These are phyloP conservation scores for Yarrowia divulgata DNA, from an alignment of 805 yeast species.

Conservation along the genomic window DNA sequence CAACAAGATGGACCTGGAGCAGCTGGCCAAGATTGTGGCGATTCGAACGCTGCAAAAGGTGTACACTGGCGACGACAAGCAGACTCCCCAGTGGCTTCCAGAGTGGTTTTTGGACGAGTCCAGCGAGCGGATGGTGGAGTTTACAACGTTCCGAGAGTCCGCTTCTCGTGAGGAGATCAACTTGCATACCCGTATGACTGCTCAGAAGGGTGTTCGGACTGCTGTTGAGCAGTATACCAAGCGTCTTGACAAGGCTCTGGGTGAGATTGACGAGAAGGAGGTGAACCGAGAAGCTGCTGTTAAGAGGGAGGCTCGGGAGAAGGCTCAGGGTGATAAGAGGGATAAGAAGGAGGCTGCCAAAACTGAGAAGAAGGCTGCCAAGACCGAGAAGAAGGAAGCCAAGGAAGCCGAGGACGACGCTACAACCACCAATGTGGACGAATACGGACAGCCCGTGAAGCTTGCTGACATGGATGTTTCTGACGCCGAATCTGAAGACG, in stretches of 20 bases:
- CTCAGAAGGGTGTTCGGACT: slow-evolving; percentile 42
- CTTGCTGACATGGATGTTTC: slow-evolving; percentile 44
- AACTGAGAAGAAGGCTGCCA: neutral
- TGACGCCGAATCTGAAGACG: slow-evolving; percentile 50
- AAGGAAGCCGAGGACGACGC: no score
- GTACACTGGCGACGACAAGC: slow-evolving; percentile 36
- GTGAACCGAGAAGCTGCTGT: slow-evolving; percentile 4
- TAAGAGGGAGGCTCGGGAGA: slow-evolving; percentile 17
- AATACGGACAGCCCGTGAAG: slow-evolving; percentile 41
- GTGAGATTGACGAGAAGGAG: slow-evolving; percentile 31
- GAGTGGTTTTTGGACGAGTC: slow-evolving; percentile 37
- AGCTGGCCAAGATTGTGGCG: slow-evolving; percentile 20
- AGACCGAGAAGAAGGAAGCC: slow-evolving; percentile 7
- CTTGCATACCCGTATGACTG: slow-evolving; percentile 45
- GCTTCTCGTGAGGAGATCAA: slow-evolving; percentile 40
- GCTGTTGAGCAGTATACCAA: slow-evolving; percentile 38
- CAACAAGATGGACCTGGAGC: slow-evolving; percentile 41
- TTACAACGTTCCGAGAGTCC: slow-evolving; percentile 31
- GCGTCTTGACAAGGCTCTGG: slow-evolving; percentile 41
- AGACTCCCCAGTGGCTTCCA: slow-evolving; percentile 38
- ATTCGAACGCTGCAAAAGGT: slow-evolving; percentile 41
- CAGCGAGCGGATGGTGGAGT: slow-evolving; percentile 40
- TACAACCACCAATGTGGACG: no score
- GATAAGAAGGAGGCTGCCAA: neutral
- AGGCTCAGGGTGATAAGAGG: neutral